A percentile compares a stretch with the other conserved stretches of the same genome.
Conservation (phyloP, 2,329 filamentous ascomycete genomes). For the Pyrenophora graminea region DNA sequence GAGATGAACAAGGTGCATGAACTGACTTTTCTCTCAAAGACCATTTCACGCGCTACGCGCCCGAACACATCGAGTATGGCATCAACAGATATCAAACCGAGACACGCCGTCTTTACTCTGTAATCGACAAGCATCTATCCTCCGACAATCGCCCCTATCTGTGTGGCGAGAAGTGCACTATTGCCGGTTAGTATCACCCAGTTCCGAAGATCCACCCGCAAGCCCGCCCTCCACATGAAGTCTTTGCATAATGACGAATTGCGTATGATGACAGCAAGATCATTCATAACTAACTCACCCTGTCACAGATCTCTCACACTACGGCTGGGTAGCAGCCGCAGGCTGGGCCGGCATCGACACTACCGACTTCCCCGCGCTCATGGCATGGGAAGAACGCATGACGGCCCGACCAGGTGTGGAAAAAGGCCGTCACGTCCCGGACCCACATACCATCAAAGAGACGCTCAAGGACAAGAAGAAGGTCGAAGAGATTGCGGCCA, state of each 20-base stretch:
- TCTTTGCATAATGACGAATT: no score
- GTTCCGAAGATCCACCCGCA: not conserved
- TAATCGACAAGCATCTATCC: slow-evolving; percentile 72
- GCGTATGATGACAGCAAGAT: not conserved
- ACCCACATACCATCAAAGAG: slow-evolving; percentile 64
- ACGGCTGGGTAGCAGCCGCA: slow-evolving; percentile 72
- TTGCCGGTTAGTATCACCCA: slow-evolving; percentile 31
- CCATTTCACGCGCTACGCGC: slow-evolving; percentile 82
- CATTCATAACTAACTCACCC: slow-evolving; percentile 4
- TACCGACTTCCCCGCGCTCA: slow-evolving; percentile 73
- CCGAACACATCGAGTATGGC: slow-evolving; percentile 80
- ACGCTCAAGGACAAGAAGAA: slow-evolving; percentile 61
- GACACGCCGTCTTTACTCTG: slow-evolving; percentile 77
- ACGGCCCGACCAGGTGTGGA: slow-evolving; percentile 70
- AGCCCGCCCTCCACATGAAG: no score
- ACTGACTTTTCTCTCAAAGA: slow-evolving; percentile 50
- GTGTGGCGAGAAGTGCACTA: slow-evolving; percentile 68
- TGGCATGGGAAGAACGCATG: slow-evolving; percentile 77
- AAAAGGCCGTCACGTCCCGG: slow-evolving; percentile 75
- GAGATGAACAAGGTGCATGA: no score
- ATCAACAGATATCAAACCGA: slow-evolving; percentile 83
- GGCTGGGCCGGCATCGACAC: slow-evolving; percentile 69
- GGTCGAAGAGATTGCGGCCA: slow-evolving; percentile 60
- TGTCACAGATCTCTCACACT: slow-evolving; percentile 69
- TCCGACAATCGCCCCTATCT: slow-evolving; percentile 56